Evolutionary conservation across 805 yeast genomes (phyloP).

Genomic region (Pichia membranifaciens): DNA sequence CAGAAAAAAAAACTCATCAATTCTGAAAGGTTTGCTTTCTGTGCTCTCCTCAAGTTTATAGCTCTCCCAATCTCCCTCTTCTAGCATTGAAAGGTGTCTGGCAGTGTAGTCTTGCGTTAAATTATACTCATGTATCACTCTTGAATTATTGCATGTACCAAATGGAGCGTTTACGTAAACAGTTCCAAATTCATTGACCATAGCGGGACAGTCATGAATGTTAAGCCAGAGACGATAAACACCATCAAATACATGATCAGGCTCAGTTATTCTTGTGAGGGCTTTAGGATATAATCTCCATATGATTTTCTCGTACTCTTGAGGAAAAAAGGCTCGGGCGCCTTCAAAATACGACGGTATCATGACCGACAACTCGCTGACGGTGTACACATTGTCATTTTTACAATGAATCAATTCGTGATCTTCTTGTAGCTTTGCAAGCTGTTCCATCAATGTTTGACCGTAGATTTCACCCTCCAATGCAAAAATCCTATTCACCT

Average conservation of each 20-base stretch:
- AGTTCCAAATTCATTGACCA: constrained; percentile 13
- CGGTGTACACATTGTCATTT: constrained; percentile 48
- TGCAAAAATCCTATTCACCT: constrained; percentile 13
- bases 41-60: constrained; percentile 14
- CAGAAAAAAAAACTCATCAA: constrained; percentile 23
- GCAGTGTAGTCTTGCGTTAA: constrained; percentile 27
- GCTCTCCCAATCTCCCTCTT: constrained; percentile 6
- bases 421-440: constrained; percentile 29
- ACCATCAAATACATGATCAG: constrained; percentile 41
- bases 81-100: constrained; percentile 19
- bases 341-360: constrained; percentile 57
- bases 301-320: constrained; percentile 33
- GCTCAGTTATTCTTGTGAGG: constrained; percentile 28
- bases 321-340: constrained; percentile 41
- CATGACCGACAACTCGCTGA: constrained; percentile 48
- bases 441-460: constrained; percentile 4
- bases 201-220: constrained; percentile 22
- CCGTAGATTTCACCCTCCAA: constrained; percentile 43
- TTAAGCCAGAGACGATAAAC: constrained; percentile 54
- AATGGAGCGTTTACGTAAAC: constrained; percentile 15
- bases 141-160: constrained; percentile 29
- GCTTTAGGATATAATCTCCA: constrained; percentile 44
- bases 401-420: constrained; percentile 31
- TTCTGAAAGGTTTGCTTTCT: constrained; percentile 25
- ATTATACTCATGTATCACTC: constrained; percentile 27